Evolutionary conservation across 192 early-diverging fungal species (phyloP).

Genomic region (Spizellomyces sp.): DNA sequence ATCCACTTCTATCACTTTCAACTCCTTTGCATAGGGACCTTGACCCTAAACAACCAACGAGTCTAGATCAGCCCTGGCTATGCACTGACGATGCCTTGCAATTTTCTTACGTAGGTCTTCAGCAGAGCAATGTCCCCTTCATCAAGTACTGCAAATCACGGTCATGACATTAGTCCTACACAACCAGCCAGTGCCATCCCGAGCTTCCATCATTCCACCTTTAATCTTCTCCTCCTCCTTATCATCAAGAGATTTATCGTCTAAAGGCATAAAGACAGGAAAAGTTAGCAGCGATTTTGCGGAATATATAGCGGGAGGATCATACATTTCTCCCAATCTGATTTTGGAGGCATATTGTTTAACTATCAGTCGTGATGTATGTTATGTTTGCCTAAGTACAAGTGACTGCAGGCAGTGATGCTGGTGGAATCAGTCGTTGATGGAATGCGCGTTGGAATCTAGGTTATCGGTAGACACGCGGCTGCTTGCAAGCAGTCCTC

Average conservation of each 20-base stretch:
- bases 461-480: too few relatives aligned
- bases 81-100: not conserved
- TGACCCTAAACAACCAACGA: conserved; percentile 69
- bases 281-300: not conserved
- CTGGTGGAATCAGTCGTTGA: too few relatives aligned
- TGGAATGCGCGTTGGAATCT: too few relatives aligned
- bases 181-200: too few relatives aligned
- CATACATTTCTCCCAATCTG: conserved; percentile 98
- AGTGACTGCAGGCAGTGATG: too few relatives aligned
- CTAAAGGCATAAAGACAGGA: conserved; percentile 41
- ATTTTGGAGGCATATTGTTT: conserved; percentile 78
- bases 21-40: conserved; percentile 95
- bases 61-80: not conserved
- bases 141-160: conserved; percentile 66
- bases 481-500: too few relatives aligned
- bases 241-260: conserved; percentile 79
- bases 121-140: conserved; percentile 90
- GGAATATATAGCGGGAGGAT: conserved; percentile 9
- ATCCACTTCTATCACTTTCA: conserved; percentile 90
- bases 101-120: conserved; percentile 82
- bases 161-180: too few relatives aligned
- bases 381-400: too few relatives aligned
- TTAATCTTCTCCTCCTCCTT: conserved; percentile 85
- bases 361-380: not conserved
- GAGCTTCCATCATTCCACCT: conserved; percentile 28